A percentile compares a stretch with the other conserved stretches of the same genome.
Evolutionary conservation across 306 rosid species (phyloP).

Genomic region (Trichosanthes truncata): DNA sequence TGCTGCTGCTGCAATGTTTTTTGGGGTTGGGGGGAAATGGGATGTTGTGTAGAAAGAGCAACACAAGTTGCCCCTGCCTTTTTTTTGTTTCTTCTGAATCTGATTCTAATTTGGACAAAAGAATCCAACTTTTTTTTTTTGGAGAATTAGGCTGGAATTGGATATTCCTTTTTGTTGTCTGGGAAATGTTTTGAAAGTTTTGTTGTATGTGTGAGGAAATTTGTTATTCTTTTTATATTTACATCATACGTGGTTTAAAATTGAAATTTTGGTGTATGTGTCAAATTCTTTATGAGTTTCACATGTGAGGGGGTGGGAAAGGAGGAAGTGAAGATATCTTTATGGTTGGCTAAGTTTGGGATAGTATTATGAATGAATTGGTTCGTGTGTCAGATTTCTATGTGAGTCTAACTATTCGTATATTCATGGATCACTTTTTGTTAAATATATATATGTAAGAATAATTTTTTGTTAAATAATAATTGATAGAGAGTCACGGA

Average conservation of each 20-base stretch:
- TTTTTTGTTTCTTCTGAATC: background rate
- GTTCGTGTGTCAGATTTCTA: no score
- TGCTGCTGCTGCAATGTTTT: background rate
- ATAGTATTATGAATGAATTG: no score
- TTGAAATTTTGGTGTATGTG: background rate
- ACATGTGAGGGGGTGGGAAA: no score
- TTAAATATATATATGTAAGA: no score
- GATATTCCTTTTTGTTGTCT: background rate
- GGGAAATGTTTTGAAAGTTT: background rate
- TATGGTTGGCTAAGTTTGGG: no score
- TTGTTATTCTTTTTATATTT: background rate
- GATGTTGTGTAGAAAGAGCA: constrained; percentile 8
- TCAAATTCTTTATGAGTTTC: no score
- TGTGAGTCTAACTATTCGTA: no score
- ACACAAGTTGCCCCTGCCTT: constrained; percentile 11
- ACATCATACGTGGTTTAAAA: background rate
- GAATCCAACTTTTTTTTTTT: background rate
- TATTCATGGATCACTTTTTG: no score
- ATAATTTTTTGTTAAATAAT: no score
- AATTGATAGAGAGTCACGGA: no score
- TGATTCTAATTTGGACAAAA: background rate
- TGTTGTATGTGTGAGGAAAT: background rate
- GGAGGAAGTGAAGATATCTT: no score
- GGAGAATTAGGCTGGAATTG: background rate
- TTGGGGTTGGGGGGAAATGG: constrained; percentile 2